phyloP scores from a whole-genome alignment of 1,284 basidiomycete species.

The Neolentinus lepideus region DNA sequence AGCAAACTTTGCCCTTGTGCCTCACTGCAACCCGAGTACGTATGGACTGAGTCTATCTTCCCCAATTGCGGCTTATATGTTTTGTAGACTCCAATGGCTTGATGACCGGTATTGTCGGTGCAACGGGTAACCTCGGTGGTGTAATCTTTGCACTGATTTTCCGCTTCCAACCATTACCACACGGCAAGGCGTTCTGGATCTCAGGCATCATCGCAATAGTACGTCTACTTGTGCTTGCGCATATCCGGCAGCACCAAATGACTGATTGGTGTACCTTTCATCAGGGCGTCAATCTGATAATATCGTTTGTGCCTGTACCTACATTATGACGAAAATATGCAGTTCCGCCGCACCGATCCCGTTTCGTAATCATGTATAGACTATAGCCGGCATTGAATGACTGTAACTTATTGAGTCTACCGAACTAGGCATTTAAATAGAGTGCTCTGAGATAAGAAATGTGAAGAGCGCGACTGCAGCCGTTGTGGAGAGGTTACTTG shows the following conservation, averaged over 20 bases:
- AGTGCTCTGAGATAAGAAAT: too few species aligned
- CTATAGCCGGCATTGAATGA: too few species aligned
- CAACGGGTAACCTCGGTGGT: slow-evolving; percentile 46
- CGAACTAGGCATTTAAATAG: too few species aligned
- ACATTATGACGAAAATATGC: neutral
- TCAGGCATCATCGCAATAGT: slow-evolving; percentile 30
- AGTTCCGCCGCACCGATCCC: too few species aligned
- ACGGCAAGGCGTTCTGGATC: slow-evolving; percentile 41
- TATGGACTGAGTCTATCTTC: slow-evolving; percentile 4
- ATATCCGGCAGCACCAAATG: neutral
- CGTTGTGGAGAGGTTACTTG: too few species aligned
- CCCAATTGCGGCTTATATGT: neutral
- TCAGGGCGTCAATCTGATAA: neutral
- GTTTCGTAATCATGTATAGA: too few species aligned
- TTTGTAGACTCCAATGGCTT: slow-evolving; percentile 26
- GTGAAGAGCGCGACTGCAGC: too few species aligned
- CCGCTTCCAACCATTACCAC: slow-evolving; percentile 34
- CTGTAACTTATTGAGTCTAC: too few species aligned
- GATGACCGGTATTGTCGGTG: slow-evolving; percentile 44
- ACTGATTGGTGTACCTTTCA: neutral
- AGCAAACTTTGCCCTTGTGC: slow-evolving; percentile 46
- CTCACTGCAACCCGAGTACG: slow-evolving; percentile 43
- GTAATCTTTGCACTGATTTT: slow-evolving; percentile 43
- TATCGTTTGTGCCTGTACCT: neutral
- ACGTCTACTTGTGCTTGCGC: slow-evolving; percentile 6